Base-by-base conservation (phyloP, 163 green algal species). In the Scenedesmus sp. region DNA sequence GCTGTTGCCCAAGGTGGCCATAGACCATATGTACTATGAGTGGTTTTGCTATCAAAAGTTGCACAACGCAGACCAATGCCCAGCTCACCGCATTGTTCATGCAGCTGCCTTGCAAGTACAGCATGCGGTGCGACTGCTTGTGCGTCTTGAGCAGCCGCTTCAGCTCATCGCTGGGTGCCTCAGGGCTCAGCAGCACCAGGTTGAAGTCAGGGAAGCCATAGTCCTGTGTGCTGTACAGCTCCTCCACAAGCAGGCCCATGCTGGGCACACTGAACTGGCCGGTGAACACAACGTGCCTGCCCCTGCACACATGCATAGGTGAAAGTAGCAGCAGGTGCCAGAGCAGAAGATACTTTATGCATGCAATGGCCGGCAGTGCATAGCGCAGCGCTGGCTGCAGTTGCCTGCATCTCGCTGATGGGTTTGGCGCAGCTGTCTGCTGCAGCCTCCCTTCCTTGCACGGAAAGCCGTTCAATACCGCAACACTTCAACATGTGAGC, bases 31-130 rank as follows among this genome's bases (percentile, higher is more conserved):
- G 34, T 46, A 46, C 34, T 46, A 46, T 46, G 34, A 46, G 34
- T 46, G 34, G 34, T 46, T 46, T 46, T 46, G 34, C 34, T 46
- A 46, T 46, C 34, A 46, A 46, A 46, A 46, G 34, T 46, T 46
- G 34, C 34, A 46, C 34, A 46, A 46, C 34, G 34, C 34, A 46
- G 34, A 46, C 34, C 34, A 46, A 46, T 46, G 34, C 34, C 34
- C 55, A 66, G 3, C 74, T 34, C 34, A 91, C 87, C 87, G 85
- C 52, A 46, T 91, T n/a, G 23, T 54, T 84, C 74, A 91, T 84
- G 87, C n/a, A 70, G 77, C 59, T 82, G 73, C 87, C 87, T 59
- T 91, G 87, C 13, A 91, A n/a, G 87, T 91, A 91, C 57, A 87
- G n/a, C 74, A 91, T 60, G 13, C 87, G 52, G n/a, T 91, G 87